Conservation (phyloP, 108 stramenopile genomes). For the Parmales sp. region DNA sequence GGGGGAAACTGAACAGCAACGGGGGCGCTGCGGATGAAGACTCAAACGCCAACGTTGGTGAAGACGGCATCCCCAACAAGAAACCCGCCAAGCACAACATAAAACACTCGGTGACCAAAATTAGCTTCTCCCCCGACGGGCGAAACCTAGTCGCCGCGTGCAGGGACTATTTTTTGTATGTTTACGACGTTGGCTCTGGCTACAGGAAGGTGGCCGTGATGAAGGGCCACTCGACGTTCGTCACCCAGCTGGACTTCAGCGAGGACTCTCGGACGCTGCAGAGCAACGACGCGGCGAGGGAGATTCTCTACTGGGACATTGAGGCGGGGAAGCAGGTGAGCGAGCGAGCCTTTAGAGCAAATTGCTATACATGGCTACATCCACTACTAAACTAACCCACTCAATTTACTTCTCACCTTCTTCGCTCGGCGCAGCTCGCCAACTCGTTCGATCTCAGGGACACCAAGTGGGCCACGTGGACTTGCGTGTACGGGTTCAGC, state of each 20-base stretch:
- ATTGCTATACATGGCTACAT: too few relatives aligned
- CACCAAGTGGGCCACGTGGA: slow-evolving; percentile 14
- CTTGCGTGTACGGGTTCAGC: slow-evolving; percentile 20
- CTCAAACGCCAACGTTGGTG: too few relatives aligned
- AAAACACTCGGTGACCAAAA: slow-evolving; percentile 7
- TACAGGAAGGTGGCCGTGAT: slow-evolving; percentile 25
- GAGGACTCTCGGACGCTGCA: slow-evolving; percentile 26
- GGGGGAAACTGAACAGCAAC: slow-evolving; percentile 9
- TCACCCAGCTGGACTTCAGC: slow-evolving; percentile 37
- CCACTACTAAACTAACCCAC: too few relatives aligned
- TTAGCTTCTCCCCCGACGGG: slow-evolving; percentile 33
- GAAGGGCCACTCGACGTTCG: slow-evolving; percentile 31
- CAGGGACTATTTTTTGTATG: slow-evolving; percentile 30
- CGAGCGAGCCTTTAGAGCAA: too few relatives aligned
- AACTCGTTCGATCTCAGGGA: slow-evolving; percentile 5
- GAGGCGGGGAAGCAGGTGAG: background rate
- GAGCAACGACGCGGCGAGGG: slow-evolving; percentile 29
- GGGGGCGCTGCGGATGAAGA: too few relatives aligned
- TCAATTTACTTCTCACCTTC: too few relatives aligned
- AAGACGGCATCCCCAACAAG: too few relatives aligned
- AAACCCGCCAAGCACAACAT: too few relatives aligned
- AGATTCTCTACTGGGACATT: slow-evolving; percentile 35
- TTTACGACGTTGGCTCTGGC: slow-evolving; percentile 20
- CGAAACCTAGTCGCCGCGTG: slow-evolving; percentile 31
- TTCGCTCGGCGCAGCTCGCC: background rate